Percentiles rank a stretch among this genome's conserved stretches.
Evolutionary conservation across 1,139 yeast species (phyloP).

Genomic region (Ashbya aceris): DNA sequence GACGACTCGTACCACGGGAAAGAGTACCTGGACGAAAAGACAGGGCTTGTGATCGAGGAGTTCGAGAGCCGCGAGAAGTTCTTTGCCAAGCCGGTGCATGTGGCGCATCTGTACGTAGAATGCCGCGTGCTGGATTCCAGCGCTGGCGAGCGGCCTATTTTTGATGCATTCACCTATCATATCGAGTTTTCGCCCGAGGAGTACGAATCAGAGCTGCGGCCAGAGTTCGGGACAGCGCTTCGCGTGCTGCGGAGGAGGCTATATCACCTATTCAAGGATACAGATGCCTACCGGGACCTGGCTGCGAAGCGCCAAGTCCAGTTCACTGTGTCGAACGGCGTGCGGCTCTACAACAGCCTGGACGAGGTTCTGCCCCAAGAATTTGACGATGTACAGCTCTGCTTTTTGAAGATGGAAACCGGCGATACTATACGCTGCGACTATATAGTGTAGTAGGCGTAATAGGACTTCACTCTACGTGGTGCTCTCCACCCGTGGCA

Average conservation of each 20-base stretch:
- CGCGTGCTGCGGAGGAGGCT: conserved; percentile 49
- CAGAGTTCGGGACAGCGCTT: conserved; percentile 64
- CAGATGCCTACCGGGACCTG: conserved; percentile 34
- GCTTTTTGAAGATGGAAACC: conserved; percentile 56
- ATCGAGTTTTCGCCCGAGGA: conserved; percentile 80
- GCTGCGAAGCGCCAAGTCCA: conserved; percentile 12
- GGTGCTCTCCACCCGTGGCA: conserved; percentile 29
- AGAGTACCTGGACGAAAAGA: conserved; percentile 26
- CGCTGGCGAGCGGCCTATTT: conserved; percentile 34
- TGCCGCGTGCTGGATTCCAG: conserved; percentile 33
- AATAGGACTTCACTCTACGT: neutral
- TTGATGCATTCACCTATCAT: conserved; percentile 39
- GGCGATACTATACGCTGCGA: conserved; percentile 52
- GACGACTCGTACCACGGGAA: conserved; percentile 28
- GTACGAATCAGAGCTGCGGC: conserved; percentile 43
- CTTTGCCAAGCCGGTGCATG: conserved; percentile 63
- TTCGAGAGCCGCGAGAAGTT: conserved; percentile 57
- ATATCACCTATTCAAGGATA: conserved; percentile 43
- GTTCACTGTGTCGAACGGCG: conserved; percentile 28
- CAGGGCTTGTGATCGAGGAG: conserved; percentile 30
- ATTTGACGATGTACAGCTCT: conserved; percentile 44
- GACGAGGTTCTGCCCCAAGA: conserved; percentile 23
- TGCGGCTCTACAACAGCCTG: conserved; percentile 29
- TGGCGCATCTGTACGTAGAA: conserved; percentile 60
- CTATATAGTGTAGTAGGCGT: conserved; percentile 22